A percentile compares a stretch with the other conserved stretches of the same genome.
Evolutionary conservation across 2,329 filamentous ascomycete species (phyloP).

Genomic region (Drechslerella coelobrocha): DNA sequence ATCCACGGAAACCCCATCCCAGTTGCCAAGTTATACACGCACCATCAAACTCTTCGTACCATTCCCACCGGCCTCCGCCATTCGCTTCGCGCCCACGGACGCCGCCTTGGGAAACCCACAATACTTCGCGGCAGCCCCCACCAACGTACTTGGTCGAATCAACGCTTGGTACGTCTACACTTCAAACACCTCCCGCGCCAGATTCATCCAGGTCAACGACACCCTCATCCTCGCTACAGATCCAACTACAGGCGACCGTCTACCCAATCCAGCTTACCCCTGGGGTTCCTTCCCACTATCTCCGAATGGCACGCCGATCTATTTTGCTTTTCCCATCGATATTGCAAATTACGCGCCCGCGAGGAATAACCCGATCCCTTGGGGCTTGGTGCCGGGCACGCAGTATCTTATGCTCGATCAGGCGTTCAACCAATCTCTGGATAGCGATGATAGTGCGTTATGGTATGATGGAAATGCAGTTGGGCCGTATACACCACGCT

Average conservation of each 20-base stretch:
- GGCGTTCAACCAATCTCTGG: conserved; percentile 2
- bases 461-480: conserved; percentile 17
- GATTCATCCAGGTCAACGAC: conserved; percentile 27
- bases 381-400: background rate
- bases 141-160: background rate
- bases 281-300: conserved; percentile 11
- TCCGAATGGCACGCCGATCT: conserved; percentile 5
- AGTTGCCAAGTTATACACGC: conserved; percentile 30
- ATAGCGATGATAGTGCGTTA: conserved; percentile 6
- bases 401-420: conserved; percentile 9
- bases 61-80: conserved; percentile 22
- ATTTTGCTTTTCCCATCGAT: conserved; percentile 2
- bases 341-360: background rate
- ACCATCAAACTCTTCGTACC: conserved; percentile 18
- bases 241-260: conserved; percentile 18
- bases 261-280: conserved; percentile 12
- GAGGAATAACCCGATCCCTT: background rate
- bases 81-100: conserved; percentile 31
- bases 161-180: conserved; percentile 14
- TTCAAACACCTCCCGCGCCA: conserved; percentile 6
- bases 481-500: conserved; percentile 19
- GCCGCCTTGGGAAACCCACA: conserved; percentile 5
- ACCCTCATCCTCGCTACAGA: conserved; percentile 38
- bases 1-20: conserved; percentile 14
- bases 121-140: conserved; percentile 22